Conservation (phyloP, 805 yeast species). For the Starmerella apis region DNA sequence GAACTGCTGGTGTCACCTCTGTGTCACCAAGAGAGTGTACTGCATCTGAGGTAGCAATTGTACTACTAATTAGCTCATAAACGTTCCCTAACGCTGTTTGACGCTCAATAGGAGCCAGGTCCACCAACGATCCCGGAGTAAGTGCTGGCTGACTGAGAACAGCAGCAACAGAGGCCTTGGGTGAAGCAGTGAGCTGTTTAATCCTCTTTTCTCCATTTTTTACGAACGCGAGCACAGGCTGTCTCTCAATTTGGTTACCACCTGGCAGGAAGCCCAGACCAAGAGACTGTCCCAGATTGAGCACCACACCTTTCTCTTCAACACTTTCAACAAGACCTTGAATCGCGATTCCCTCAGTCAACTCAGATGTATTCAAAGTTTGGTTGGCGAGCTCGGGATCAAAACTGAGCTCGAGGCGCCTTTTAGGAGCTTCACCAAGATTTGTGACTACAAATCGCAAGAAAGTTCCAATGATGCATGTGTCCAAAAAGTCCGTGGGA, state of each 20-base stretch:
- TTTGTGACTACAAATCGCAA: conserved; percentile 67
- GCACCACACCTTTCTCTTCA: conserved; percentile 85
- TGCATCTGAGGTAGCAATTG: conserved; percentile 58
- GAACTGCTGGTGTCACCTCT: conserved; percentile 6
- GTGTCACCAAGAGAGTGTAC: conserved; percentile 44
- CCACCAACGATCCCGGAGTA: conserved; percentile 75
- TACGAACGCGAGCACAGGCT: conserved; percentile 55
- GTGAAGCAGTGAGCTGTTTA: conserved; percentile 16
- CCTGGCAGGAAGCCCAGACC: conserved; percentile 55
- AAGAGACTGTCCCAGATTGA: conserved; percentile 48
- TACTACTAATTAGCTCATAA: conserved; percentile 64
- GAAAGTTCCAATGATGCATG: conserved; percentile 68
- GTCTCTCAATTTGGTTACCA: conserved; percentile 47
- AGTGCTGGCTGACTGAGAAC: conserved; percentile 46
- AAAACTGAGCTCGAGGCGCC: conserved; percentile 39
- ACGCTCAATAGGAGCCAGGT: conserved; percentile 55
- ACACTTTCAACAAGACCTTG: conserved; percentile 70
- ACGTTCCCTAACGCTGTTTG: conserved; percentile 47
- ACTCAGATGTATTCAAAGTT: conserved; percentile 51
- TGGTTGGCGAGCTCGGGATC: conserved; percentile 68
- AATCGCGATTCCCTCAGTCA: conserved; percentile 47
- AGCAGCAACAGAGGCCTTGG: conserved; percentile 47
- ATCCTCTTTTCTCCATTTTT: conserved; percentile 19
- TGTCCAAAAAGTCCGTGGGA: conserved; percentile 56
- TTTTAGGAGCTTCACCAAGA: conserved; percentile 34